Evolutionary conservation across 176 grass and related monocot species (phyloP), one percentile per base, ranked within the genome.

Genomic region (Rhynchospora breviuscula): DNA sequence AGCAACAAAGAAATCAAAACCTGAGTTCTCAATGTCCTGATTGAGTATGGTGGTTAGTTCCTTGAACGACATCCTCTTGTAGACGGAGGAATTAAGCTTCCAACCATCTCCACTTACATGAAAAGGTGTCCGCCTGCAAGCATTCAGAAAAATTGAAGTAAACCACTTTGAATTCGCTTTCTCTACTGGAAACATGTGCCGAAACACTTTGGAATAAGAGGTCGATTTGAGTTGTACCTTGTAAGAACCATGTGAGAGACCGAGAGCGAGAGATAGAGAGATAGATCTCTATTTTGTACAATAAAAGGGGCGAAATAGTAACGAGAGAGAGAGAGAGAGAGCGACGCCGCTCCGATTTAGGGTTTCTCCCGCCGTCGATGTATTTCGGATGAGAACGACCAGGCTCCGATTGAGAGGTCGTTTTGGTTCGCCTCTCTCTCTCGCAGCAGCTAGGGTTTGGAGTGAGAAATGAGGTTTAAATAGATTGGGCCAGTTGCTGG

Each of bases 51-150:
- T 84, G 56, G 59, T 61, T 10, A 87, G 79, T 15, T 98, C 95
- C 68, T 88, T 90, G 19, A 89, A 90, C 65, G 92, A 71, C 89
- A 93, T 86, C 82, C 95, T 86, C 91, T 98, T 98, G 90, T 98
- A 95, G 9, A 78, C 92, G 10, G 92, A 87, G 19, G 85, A 91
- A 82, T 86, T 90, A 86, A 93, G 83, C 84, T 93, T 97, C 94
- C 89, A 97, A 81, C 86, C 94, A 97, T 97, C 81, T 83, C 77
- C 80, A 77, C 78, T 87, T 43, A 63, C 83, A 85, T 76, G 47
- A 49, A 76, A 60, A 57, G 8, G 45, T 25, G 7, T 17, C 23
- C 56, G 35, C 49, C 56, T 74, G 35, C 83, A n/a, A n/a, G n/a
- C n/a, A 57, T 43, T 40, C 17, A 54, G 10, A 77, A 51, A 73